These are phyloP conservation scores for Cladophialophora exuberans DNA, from an alignment of 2,329 filamentous ascomycete species.

Conservation along the genomic window DNA sequence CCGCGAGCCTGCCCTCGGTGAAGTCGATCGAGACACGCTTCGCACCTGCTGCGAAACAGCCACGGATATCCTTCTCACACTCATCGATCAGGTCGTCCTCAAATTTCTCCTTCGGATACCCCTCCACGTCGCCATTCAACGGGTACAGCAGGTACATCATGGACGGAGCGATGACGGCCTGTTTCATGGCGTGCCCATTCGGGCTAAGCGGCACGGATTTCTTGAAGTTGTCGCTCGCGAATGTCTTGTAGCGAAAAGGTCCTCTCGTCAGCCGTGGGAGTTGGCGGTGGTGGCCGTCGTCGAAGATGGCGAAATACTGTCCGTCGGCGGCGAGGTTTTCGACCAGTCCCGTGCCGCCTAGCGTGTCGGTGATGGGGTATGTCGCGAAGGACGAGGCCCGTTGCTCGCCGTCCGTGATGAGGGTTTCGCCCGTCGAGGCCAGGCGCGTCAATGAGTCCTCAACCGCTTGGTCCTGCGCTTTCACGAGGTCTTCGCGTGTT, in stretches of 20 bases:
- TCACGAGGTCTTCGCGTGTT: conserved; percentile 33
- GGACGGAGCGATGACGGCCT: conserved; percentile 40
- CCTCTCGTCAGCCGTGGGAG: conserved; percentile 8
- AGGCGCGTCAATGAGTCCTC: conserved; percentile 37
- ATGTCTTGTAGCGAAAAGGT: conserved; percentile 35
- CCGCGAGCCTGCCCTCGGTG: conserved; percentile 39
- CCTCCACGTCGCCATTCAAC: conserved; percentile 36
- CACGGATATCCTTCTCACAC: conserved; percentile 41
- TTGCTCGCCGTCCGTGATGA: conserved; percentile 40
- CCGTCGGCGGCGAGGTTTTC: conserved; percentile 37
- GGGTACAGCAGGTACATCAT: conserved; percentile 42
- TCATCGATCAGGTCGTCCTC: conserved; percentile 38
- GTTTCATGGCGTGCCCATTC: conserved; percentile 33
- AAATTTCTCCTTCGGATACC: conserved; percentile 37
- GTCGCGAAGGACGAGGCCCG: conserved; percentile 39
- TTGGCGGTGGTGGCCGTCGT: conserved; percentile 12
- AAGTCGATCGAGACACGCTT: conserved; percentile 40
- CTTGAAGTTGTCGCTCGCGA: conserved; percentile 38
- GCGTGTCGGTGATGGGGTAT: conserved; percentile 38
- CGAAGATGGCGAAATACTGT: conserved; percentile 36
- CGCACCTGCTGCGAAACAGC: conserved; percentile 39
- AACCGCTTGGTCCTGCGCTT: conserved; percentile 38
- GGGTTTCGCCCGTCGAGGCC: conserved; percentile 34
- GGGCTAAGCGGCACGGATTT: conserved; percentile 35
- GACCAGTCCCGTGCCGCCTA: conserved; percentile 38